Evolutionary conservation across 2,329 filamentous ascomycete species (phyloP).

Genomic region (Parastagonospora avenae): DNA sequence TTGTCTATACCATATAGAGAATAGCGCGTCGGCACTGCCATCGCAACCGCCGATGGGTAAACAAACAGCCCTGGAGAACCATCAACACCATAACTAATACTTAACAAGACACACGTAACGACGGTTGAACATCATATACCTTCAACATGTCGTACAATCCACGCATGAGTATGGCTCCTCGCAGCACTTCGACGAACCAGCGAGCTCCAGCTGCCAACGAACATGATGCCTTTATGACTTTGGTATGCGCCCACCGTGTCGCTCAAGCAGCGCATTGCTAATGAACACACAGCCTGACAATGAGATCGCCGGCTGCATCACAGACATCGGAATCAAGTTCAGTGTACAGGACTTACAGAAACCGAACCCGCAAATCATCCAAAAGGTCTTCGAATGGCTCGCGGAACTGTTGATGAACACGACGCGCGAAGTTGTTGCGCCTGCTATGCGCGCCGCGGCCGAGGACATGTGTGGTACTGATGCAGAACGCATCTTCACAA

Average conservation of each 20-base stretch:
- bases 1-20: too few species aligned
- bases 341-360: conserved; percentile 86
- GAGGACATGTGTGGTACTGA: conserved; percentile 86
- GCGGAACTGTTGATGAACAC: conserved; percentile 92
- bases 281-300: conserved; percentile 58
- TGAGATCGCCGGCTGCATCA: conserved; percentile 96
- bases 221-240: conserved; percentile 57
- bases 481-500: conserved; percentile 75
- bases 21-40: too few species aligned
- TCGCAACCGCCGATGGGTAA: neutral
- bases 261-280: conserved; percentile 12
- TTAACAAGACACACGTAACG: neutral
- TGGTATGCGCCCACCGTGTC: conserved; percentile 42
- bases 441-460: conserved; percentile 89
- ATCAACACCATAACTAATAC: conserved; percentile 4
- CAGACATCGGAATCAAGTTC: conserved; percentile 92
- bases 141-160: conserved; percentile 54
- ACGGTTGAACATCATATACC: conserved; percentile 2
- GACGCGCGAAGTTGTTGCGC: conserved; percentile 90
- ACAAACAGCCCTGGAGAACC: conserved; percentile 20
- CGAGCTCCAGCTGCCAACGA: conserved; percentile 50
- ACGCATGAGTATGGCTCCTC: conserved; percentile 57
- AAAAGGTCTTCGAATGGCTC: conserved; percentile 98
- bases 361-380: conserved; percentile 90
- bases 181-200: conserved; percentile 47